Conservation (phyloP, 345 rosid species). For the Hevea brasiliensis region DNA sequence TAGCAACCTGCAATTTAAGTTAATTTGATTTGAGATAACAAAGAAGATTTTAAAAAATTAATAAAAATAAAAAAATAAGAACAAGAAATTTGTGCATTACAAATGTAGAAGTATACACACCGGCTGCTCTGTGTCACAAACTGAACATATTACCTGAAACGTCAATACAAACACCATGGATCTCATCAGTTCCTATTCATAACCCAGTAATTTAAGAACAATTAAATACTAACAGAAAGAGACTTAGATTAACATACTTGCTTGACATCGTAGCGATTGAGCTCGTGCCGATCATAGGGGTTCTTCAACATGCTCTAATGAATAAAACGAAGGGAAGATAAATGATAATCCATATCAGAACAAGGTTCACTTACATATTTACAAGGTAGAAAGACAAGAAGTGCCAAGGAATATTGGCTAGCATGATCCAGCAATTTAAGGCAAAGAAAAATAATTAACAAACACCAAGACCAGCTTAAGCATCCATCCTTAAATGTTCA, state of each 20-base stretch:
- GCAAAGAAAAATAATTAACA: not conserved
- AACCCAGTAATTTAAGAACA: not conserved
- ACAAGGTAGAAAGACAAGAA: too few relatives aligned
- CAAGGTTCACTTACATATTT: not conserved
- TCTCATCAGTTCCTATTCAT: not conserved
- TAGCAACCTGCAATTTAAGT: conserved; percentile 49
- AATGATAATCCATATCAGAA: not conserved
- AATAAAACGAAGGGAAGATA: not conserved
- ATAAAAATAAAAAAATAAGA: conserved; percentile 9
- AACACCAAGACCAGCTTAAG: not conserved
- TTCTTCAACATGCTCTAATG: conserved; percentile 62
- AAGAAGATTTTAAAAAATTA: not conserved
- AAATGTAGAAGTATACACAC: conserved; percentile 44
- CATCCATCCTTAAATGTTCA: too few relatives aligned
- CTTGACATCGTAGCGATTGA: conserved; percentile 76
- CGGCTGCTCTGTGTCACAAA: conserved; percentile 97
- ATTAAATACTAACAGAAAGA: not conserved
- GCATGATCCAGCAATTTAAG: not conserved
- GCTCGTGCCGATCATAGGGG: conserved; percentile 64
- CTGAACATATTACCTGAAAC: conserved; percentile 80
- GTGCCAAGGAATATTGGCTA: too few relatives aligned
- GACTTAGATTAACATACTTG: conserved; percentile 45
- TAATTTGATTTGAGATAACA: conserved; percentile 4
- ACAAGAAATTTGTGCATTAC: not conserved
- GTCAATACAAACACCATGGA: conserved; percentile 5